A percentile compares a stretch with the other conserved stretches of the same genome.
These are phyloP conservation scores for Geranium brycei DNA, from an alignment of 345 rosid genomes.

Conservation along the genomic window DNA sequence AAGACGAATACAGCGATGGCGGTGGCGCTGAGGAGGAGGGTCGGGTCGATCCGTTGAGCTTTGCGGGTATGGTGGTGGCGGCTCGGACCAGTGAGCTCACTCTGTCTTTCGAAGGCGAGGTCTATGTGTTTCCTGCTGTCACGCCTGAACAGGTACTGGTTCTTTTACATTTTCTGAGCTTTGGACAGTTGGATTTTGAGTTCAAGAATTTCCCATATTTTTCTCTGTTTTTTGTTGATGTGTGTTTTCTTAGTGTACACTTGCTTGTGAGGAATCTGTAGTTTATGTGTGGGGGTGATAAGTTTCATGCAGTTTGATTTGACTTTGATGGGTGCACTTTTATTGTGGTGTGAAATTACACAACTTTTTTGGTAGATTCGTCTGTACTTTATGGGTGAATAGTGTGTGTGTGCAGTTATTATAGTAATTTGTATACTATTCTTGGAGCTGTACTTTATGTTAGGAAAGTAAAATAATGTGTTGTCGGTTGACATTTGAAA, in stretches of 20 bases:
- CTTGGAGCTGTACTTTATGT: background rate
- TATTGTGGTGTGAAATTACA: background rate
- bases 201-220: background rate
- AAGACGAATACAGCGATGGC: conserved; percentile 24
- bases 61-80: conserved; percentile 21
- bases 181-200: background rate
- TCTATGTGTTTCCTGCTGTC: conserved; percentile 58
- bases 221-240: background rate
- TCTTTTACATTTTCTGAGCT: background rate
- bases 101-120: conserved; percentile 67
- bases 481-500: background rate
- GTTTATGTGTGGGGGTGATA: background rate
- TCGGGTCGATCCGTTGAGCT: conserved; percentile 28
- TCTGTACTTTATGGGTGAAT: background rate
- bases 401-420: background rate
- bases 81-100: conserved; percentile 59
- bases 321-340: background rate
- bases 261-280: background rate
- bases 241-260: too few relatives aligned
- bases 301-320: background rate
- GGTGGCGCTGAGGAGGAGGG: conserved; percentile 25
- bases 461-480: background rate
- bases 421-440: background rate
- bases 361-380: background rate
- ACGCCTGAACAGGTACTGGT: conserved; percentile 40